Evolutionary conservation across 352 stramenopile genomes (phyloP).

Genomic region (Elongisporangium prolatum): DNA sequence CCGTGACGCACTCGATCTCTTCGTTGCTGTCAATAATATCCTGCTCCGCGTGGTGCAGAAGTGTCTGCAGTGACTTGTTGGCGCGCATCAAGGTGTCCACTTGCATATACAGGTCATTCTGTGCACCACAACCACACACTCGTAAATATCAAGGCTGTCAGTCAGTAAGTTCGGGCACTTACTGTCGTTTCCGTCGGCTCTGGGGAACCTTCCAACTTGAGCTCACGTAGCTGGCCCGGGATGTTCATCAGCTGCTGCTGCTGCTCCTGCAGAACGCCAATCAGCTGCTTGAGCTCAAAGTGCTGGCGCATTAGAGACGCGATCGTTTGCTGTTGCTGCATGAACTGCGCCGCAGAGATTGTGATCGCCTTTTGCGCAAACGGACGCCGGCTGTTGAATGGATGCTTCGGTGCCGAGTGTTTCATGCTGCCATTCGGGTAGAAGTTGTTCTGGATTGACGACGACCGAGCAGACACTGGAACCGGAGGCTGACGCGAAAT

Average conservation of each 20-base stretch:
- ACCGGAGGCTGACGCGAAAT: slow-evolving; percentile 1
- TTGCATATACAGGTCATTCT: slow-evolving; percentile 61
- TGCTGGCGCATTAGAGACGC: slow-evolving; percentile 76
- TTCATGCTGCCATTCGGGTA: not conserved
- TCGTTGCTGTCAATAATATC: slow-evolving; percentile 54
- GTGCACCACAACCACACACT: not conserved
- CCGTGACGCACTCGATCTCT: slow-evolving; percentile 68
- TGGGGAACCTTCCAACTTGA: slow-evolving; percentile 17
- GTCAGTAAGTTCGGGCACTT: too few relatives aligned
- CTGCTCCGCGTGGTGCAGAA: slow-evolving; percentile 56
- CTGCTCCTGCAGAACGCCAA: slow-evolving; percentile 68
- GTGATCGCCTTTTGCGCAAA: slow-evolving; percentile 46
- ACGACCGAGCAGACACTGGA: not conserved
- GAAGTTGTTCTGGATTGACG: too few relatives aligned
- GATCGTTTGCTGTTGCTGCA: slow-evolving; percentile 82
- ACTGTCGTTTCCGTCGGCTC: too few relatives aligned
- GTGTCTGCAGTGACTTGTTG: slow-evolving; percentile 62
- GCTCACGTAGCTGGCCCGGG: slow-evolving; percentile 57
- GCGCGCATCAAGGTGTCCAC: slow-evolving; percentile 45
- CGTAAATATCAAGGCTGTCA: too few relatives aligned
- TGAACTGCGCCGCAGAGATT: slow-evolving; percentile 65
- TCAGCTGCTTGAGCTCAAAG: slow-evolving; percentile 80
- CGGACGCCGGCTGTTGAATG: too few relatives aligned
- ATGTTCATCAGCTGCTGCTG: slow-evolving; percentile 74
- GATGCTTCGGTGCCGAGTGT: not conserved